A percentile compares a stretch with the other conserved stretches of the same genome.
Evolutionary conservation across 176 grass and related monocot species (phyloP).

Genomic region (Eragrostis curvula): DNA sequence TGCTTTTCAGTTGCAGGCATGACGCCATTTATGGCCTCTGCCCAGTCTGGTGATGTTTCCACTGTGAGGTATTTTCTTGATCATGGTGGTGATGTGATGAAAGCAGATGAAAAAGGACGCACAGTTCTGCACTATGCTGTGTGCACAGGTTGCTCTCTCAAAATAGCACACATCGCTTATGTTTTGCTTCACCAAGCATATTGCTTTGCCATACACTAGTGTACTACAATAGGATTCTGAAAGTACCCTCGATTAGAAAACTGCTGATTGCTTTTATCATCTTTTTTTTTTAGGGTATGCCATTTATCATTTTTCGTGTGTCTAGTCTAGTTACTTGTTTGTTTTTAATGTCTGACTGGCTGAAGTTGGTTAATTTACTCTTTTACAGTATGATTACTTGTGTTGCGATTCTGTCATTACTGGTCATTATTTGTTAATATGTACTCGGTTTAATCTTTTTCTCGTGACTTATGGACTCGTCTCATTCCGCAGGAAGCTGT

Average conservation of each 20-base stretch:
- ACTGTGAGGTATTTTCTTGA: conserved; percentile 37
- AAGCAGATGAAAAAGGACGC: conserved; percentile 22
- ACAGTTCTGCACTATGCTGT: conserved; percentile 41
- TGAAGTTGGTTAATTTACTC: too few relatives aligned
- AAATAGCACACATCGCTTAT: too few relatives aligned
- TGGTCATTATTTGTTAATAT: neutral
- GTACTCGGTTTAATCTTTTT: neutral
- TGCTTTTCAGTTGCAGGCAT: conserved; percentile 9
- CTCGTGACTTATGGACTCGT: neutral
- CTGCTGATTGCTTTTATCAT: too few relatives aligned
- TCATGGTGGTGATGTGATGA: conserved; percentile 29
- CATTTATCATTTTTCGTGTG: too few relatives aligned
- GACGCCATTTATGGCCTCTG: conserved; percentile 28
- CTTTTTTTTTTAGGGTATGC: too few relatives aligned
- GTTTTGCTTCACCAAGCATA: neutral
- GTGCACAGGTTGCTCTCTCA: conserved; percentile 7
- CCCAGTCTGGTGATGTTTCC: conserved; percentile 31
- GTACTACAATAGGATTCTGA: too few relatives aligned
- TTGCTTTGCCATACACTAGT: too few relatives aligned
- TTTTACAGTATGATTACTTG: too few relatives aligned
- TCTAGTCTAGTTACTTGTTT: too few relatives aligned
- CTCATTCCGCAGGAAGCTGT: conserved; percentile 15
- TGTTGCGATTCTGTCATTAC: too few relatives aligned
- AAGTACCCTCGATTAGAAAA: too few relatives aligned
- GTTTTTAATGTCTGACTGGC: too few relatives aligned